Percentiles rank a stretch among this genome's conserved stretches.
These are phyloP conservation scores for Neoboletus magnificus DNA, from an alignment of 768 basidiomycete genomes.

Conservation along the genomic window DNA sequence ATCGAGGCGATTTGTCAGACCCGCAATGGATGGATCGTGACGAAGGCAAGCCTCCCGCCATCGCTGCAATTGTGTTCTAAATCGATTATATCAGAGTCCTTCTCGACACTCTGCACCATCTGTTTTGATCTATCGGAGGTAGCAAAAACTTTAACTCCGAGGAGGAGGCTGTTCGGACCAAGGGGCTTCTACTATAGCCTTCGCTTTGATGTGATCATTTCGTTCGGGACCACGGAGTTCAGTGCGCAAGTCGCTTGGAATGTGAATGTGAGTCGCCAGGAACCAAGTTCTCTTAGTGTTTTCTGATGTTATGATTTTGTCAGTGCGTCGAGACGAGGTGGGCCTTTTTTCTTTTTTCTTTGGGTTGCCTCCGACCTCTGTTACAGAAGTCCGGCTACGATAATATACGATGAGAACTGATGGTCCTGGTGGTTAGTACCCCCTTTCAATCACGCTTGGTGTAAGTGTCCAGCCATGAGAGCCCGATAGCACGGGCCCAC, in stretches of 20 bases:
- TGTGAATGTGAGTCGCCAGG: slow-evolving; percentile 1
- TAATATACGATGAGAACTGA: slow-evolving; percentile 8
- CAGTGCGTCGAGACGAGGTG: slow-evolving; percentile 12
- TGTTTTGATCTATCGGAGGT: slow-evolving; percentile 6
- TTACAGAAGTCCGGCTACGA: background rate
- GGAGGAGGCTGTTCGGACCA: background rate
- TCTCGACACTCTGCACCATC: slow-evolving; percentile 12
- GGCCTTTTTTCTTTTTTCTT: background rate
- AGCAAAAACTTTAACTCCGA: background rate
- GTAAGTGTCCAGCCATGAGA: background rate
- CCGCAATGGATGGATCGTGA: slow-evolving; percentile 11
- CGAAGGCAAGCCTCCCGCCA: background rate
- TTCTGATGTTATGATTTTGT: background rate
- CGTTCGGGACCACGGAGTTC: slow-evolving; percentile 27
- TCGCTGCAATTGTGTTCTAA: background rate
- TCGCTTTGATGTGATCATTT: slow-evolving; percentile 7
- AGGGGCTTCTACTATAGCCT: slow-evolving; percentile 6
- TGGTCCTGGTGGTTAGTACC: background rate
- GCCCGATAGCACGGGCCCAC: background rate
- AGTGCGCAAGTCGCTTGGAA: slow-evolving; percentile 13
- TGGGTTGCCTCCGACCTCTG: background rate
- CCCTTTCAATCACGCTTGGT: background rate
- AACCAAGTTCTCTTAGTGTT: background rate
- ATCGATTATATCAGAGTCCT: background rate
- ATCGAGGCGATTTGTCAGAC: slow-evolving; percentile 8